These are phyloP conservation scores for Tricholoma sp. DNA, from an alignment of 768 basidiomycete species.

Conservation along the genomic window DNA sequence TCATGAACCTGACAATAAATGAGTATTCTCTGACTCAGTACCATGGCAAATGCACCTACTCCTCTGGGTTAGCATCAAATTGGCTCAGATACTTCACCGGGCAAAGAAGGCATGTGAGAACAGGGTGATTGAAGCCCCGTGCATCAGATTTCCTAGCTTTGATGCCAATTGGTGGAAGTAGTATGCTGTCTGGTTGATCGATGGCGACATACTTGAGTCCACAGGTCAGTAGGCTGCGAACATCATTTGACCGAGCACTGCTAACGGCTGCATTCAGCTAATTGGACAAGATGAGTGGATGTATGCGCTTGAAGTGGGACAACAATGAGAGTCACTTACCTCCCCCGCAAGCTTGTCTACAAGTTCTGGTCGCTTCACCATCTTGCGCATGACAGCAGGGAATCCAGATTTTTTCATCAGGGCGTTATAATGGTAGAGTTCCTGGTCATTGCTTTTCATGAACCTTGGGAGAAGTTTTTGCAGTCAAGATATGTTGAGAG, in stretches of 20 bases:
- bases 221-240: constrained; percentile 5
- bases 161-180: constrained; percentile 3
- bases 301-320: not conserved
- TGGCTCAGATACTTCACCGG: constrained; percentile 1
- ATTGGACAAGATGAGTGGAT: not conserved
- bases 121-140: constrained; percentile 10
- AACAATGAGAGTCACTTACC: not conserved
- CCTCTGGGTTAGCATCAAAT: constrained; percentile 7
- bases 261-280: not conserved
- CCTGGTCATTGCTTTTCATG: not conserved
- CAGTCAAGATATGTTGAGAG: not conserved
- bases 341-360: not conserved
- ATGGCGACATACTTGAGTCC: constrained; percentile 4
- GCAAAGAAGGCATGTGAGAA: constrained; percentile 7
- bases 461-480: not conserved
- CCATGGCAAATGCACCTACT: constrained; percentile 1
- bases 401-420: not conserved
- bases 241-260: constrained; percentile 7
- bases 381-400: not conserved
- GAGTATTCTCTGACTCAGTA: not conserved
- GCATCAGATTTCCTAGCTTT: constrained; percentile 1
- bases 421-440: not conserved
- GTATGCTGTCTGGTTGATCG: constrained; percentile 1
- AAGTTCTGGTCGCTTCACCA: not conserved
- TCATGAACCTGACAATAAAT: not conserved